Conservation (phyloP, 164 flowering plant species). For the Sextonia rubra region DNA sequence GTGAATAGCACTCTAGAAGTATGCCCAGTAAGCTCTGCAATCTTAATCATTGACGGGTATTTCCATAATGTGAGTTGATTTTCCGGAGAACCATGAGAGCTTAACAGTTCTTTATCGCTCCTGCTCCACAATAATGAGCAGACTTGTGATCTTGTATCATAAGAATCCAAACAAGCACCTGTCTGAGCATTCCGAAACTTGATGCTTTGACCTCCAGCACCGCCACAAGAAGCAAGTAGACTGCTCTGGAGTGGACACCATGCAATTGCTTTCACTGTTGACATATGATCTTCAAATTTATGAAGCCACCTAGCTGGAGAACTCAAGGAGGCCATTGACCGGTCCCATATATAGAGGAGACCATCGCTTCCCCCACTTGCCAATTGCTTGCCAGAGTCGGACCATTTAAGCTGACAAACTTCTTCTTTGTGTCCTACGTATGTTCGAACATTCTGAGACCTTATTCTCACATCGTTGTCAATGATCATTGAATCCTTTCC, state of each 20-base stretch:
- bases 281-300: constrained; percentile 55
- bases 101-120: constrained; percentile 50
- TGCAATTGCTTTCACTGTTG: constrained; percentile 66
- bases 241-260: constrained; percentile 69
- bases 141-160: constrained; percentile 62
- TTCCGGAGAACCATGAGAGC: constrained; percentile 58
- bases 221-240: constrained; percentile 56
- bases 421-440: constrained; percentile 55
- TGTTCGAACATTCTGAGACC: constrained; percentile 41
- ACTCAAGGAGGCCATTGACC: constrained; percentile 37
- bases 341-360: constrained; percentile 55
- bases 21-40: constrained; percentile 61
- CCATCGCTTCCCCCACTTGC: constrained; percentile 69
- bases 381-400: constrained; percentile 52
- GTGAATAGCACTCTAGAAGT: constrained; percentile 57
- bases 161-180: constrained; percentile 55
- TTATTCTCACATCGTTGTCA: constrained; percentile 25
- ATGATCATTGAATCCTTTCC: background rate
- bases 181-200: constrained; percentile 65
- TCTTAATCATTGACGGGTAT: constrained; percentile 65
- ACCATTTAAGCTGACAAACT: constrained; percentile 64
- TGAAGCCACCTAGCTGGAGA: constrained; percentile 57
- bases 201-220: constrained; percentile 51
- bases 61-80: constrained; percentile 65
- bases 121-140: constrained; percentile 60